Evolutionary conservation across 257 asterid species (phyloP), one percentile per base, ranked within the genome.

Genomic region (Solanum neorickii): DNA sequence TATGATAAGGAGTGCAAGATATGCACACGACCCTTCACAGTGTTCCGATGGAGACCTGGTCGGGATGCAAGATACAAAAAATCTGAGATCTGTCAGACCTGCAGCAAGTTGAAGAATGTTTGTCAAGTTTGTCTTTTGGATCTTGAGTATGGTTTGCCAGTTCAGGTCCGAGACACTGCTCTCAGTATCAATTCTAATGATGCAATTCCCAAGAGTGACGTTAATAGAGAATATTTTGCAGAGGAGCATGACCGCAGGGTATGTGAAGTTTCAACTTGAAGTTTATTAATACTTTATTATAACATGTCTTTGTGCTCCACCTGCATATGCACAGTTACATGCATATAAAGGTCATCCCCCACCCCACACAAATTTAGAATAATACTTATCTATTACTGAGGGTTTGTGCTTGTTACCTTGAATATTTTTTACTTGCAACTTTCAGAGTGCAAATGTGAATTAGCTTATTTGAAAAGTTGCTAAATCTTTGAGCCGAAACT

Each of bases 161-260:
- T 97, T 90, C 99, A 97, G 91, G 99, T 97, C 86, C 96, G 99
- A 25, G 99, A 97, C 86, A 94, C 99, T 66, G 99, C 98, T 52
- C 93, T 97, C 88, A 91, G 93, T 89, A 96, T 97, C 88, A 91
- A 93, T 88, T 94, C 99, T 29, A 93, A 96, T 62, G 99, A 96
- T 90, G 92, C 99, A 82, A 97, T 97, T 87, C 99, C 99, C 46
- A 97, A 95, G 95, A 97, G 99, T 87, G 99, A 96, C 65, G 99
- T 97, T 85, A 97, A 97, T 47, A 92, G 99, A 90, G 99, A 96
- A 86, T 97, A 93, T 91, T 95, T 96, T 16, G 99, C 99, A 0
- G 99, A 97, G 95, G 99, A 97, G 90, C 99, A 95, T 93, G 99
- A 97, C 87, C 99, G 98, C 86, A 93, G 86, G 97, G 99, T 95